These are phyloP conservation scores for Linanthus parryae DNA, from an alignment of 148 eudicot genomes.

Conservation along the genomic window DNA sequence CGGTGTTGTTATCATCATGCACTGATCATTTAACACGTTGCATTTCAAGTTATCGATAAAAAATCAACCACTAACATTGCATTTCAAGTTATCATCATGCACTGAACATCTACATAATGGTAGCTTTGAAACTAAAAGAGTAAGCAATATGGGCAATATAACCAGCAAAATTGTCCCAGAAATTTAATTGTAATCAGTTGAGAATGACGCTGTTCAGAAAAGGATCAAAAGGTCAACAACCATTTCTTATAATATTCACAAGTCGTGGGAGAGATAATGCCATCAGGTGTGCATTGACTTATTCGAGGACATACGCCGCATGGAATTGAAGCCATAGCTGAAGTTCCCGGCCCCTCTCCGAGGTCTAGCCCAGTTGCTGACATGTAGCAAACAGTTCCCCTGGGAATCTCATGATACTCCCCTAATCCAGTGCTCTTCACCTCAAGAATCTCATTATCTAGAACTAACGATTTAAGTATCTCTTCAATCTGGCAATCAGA, in stretches of 20 bases:
- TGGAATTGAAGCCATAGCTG: constrained; percentile 60
- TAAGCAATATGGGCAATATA: too few relatives aligned
- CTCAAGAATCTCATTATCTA: constrained; percentile 50
- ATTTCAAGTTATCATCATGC: too few relatives aligned
- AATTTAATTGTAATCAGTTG: too few relatives aligned
- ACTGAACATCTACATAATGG: too few relatives aligned
- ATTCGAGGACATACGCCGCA: constrained; percentile 74
- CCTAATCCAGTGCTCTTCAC: constrained; percentile 66
- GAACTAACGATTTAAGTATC: constrained; percentile 44
- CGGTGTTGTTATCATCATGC: too few relatives aligned
- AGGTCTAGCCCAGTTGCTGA: constrained; percentile 20
- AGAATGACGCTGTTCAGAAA: too few relatives aligned
- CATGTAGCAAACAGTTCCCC: constrained; percentile 47
- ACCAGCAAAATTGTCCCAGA: too few relatives aligned
- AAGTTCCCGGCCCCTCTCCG: constrained; percentile 15
- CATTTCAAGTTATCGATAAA: too few relatives aligned
- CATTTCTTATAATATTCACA: constrained; percentile 61
- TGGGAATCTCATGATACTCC: constrained; percentile 47
- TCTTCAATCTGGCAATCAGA: constrained; percentile 25
- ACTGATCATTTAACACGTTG: too few relatives aligned
- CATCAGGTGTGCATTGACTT: constrained; percentile 56
- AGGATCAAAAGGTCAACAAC: too few relatives aligned
- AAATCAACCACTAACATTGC: too few relatives aligned
- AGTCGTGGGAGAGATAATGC: constrained; percentile 57
- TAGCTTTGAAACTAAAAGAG: too few relatives aligned